Base-by-base conservation (phyloP, 768 basidiomycete species). In the Leccinum longicurvipes region DNA sequence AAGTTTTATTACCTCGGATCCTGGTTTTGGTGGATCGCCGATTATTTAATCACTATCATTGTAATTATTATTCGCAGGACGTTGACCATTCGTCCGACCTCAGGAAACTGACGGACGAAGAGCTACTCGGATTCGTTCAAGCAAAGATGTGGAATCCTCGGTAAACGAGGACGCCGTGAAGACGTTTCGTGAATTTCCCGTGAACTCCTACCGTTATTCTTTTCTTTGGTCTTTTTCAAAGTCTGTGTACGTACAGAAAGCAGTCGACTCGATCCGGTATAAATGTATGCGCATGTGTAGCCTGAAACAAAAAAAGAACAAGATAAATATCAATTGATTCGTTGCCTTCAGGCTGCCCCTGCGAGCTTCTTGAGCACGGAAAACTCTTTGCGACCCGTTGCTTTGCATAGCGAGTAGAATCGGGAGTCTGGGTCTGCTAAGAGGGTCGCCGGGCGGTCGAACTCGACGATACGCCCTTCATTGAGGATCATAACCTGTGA, bases 401-500 rank as follows among this genome's bases (percentile, higher is more conserved):
- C 87, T 67, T 83, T 86, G 69, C 87, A 91, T 14, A 91, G 71
- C 0, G 76, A 71, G 56, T 89, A 74, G 71, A 90, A 89, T 58
- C 78, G 82, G 29, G 87, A 87, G 14, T 72, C 66, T 3, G 79
- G 60, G 59, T 91, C 70, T 17, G 76, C 72, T 21, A 91, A 76
- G 50, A 91, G 72, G 1, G 69, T 72, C 0, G 72, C 74, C 1
- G 89, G 87, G 48, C 82, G 79, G 65, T 87, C 88, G 62, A 86
- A 93, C 64, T 93, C 92, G 5, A 81, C 78, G 45, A 94, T 89
- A 2, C 79, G 79, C 5, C 92, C 91, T 67, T 89, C 78, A 47
- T 92, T 90, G 24, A 93, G 77, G 7, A 91, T 73, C 81, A 90
- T 82, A 42, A 91, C 83, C 89, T 90, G 44, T 7, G 15, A 23